These are phyloP conservation scores for Rhizopogon vesiculosus DNA, from an alignment of 768 basidiomycete genomes.

Conservation along the genomic window DNA sequence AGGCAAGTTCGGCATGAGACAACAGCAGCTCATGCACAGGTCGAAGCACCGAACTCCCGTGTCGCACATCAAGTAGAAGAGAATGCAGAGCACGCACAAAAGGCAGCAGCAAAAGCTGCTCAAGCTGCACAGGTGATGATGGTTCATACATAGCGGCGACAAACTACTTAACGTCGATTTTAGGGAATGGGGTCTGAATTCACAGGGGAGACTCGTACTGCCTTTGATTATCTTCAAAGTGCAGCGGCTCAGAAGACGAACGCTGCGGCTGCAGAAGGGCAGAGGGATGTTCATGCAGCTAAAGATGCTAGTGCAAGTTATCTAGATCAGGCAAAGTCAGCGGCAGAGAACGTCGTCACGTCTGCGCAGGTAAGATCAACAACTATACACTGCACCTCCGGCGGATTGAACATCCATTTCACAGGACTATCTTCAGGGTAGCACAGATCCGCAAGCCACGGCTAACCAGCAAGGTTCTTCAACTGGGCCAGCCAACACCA, in stretches of 20 bases:
- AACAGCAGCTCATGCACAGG: constrained; percentile 49
- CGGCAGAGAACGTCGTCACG: constrained; percentile 38
- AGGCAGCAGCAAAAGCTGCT: constrained; percentile 49
- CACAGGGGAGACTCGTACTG: constrained; percentile 30
- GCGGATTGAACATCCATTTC: not conserved
- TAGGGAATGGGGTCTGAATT: constrained; percentile 28
- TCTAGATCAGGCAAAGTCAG: constrained; percentile 49
- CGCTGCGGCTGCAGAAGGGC: constrained; percentile 53
- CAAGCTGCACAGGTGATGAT: constrained; percentile 43
- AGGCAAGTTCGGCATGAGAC: constrained; percentile 41
- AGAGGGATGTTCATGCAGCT: constrained; percentile 41
- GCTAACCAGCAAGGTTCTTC: constrained; percentile 9
- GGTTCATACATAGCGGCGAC: not conserved
- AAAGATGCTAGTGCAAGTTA: constrained; percentile 44
- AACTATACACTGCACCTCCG: not conserved
- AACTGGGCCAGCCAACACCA: constrained; percentile 20
- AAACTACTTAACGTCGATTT: not conserved
- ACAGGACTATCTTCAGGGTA: not conserved
- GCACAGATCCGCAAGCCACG: constrained; percentile 2
- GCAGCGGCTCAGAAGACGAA: constrained; percentile 40
- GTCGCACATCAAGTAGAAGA: constrained; percentile 41
- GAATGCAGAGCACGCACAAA: constrained; percentile 40
- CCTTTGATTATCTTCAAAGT: constrained; percentile 31
- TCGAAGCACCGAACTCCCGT: constrained; percentile 38
- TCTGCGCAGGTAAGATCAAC: constrained; percentile 38